Percentiles rank a stretch among this genome's conserved stretches.
Conservation (phyloP, 805 yeast species). For the Ogataea zsoltii region DNA sequence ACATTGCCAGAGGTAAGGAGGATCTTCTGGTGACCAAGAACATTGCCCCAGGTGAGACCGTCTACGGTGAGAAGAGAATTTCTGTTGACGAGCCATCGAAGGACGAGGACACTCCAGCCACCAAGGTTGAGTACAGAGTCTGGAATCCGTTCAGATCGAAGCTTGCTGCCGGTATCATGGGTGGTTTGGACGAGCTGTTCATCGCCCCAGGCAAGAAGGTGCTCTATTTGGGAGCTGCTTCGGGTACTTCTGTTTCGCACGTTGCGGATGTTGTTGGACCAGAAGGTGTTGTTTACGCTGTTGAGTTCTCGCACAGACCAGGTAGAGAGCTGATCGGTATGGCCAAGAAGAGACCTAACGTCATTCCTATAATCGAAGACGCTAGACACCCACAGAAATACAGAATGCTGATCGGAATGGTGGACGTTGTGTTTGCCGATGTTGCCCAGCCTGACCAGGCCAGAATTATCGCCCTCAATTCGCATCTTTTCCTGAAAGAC, state of each 20-base stretch:
- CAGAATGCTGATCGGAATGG: conserved; percentile 99
- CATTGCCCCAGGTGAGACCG: conserved; percentile 97
- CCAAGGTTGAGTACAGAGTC: conserved; percentile 98
- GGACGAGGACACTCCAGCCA: conserved; percentile 85
- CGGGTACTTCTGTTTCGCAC: conserved; percentile 98
- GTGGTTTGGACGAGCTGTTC: conserved; percentile 97
- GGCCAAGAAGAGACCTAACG: conserved; percentile 99
- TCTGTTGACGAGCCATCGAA: conserved; percentile 89
- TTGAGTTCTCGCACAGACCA: conserved; percentile 99
- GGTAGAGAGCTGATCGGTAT: conserved; percentile 98
- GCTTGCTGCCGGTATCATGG: conserved; percentile 99
- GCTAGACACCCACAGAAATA: conserved; percentile 99
- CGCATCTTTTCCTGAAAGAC: conserved; percentile 97
- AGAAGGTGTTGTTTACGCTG: conserved; percentile 98
- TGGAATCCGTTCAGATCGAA: conserved; percentile 99
- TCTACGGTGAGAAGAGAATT: conserved; percentile 97
- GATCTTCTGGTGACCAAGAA: conserved; percentile 96
- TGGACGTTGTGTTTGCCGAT: conserved; percentile 97
- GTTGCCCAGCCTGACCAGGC: conserved; percentile 99
- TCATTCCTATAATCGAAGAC: conserved; percentile 98
- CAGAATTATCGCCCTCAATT: conserved; percentile 97
- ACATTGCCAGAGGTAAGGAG: conserved; percentile 99
- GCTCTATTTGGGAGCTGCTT: conserved; percentile 97
- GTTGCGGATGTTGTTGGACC: conserved; percentile 99
- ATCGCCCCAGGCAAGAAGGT: conserved; percentile 98